Evolutionary conservation across 495 filamentous ascomycete genomes (phyloP).

Genomic region (Platismatia glauca): DNA sequence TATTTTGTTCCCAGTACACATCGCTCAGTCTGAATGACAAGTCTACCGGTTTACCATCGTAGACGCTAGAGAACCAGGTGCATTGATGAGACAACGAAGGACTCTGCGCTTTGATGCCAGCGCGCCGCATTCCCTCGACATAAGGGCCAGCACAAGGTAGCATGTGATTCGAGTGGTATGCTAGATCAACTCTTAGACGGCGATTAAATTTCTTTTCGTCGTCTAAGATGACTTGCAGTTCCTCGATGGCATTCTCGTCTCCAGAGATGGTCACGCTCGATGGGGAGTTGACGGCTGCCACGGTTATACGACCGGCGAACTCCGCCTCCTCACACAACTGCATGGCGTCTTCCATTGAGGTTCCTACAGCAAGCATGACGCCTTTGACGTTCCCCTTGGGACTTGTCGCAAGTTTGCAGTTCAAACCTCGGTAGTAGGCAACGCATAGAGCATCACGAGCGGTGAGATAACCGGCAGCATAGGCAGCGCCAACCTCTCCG

Average conservation of each 20-base stretch:
- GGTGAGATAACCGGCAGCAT: conserved; percentile 45
- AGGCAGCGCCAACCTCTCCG: conserved; percentile 58
- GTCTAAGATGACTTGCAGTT: conserved; percentile 1
- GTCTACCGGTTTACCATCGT: background rate
- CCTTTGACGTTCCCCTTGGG: conserved; percentile 24
- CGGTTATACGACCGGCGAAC: conserved; percentile 12
- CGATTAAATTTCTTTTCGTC: background rate
- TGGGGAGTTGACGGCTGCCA: conserved; percentile 28
- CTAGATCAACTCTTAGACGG: conserved; percentile 7
- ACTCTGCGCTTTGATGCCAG: conserved; percentile 6
- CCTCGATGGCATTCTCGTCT: conserved; percentile 15
- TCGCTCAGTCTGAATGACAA: conserved; percentile 9
- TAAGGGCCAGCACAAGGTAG: conserved; percentile 34
- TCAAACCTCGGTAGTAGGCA: conserved; percentile 33
- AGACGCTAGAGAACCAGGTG: conserved; percentile 10
- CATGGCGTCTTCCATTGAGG: conserved; percentile 8
- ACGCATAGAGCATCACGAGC: conserved; percentile 32
- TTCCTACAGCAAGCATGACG: conserved; percentile 14
- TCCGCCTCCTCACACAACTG: background rate
- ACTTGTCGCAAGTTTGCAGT: conserved; percentile 9
- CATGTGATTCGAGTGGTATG: conserved; percentile 51
- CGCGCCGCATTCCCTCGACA: conserved; percentile 23
- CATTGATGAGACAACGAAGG: background rate
- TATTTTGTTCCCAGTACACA: conserved; percentile 49
- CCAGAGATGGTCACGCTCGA: conserved; percentile 28